Conservation (phyloP, 352 stramenopile species). For the Phytophthora cajani region DNA sequence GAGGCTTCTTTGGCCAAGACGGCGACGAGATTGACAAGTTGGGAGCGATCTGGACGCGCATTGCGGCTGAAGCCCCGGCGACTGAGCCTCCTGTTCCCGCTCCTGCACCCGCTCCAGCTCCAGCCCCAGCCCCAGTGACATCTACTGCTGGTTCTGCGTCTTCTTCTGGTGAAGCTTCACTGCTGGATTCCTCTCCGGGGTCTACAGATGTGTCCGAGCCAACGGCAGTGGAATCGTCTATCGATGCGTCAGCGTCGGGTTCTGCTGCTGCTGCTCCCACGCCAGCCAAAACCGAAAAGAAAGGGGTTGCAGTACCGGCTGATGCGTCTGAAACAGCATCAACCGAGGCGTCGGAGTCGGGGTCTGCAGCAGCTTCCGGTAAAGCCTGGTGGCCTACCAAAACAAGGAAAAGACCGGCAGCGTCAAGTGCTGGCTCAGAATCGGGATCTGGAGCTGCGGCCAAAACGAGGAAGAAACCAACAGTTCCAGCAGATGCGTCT, state of each 20-base stretch:
- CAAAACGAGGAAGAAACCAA: neutral
- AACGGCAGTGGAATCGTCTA: neutral
- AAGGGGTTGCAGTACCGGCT: neutral
- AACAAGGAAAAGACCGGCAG: neutral
- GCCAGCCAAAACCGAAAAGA: too few species aligned
- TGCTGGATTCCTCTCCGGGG: neutral
- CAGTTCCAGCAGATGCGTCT: neutral
- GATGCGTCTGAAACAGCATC: slow-evolving; percentile 7
- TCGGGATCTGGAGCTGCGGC: neutral
- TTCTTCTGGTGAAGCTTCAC: neutral
- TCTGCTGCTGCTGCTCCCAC: neutral
- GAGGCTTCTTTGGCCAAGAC: slow-evolving; percentile 31
- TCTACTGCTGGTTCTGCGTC: neutral
- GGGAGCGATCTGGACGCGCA: slow-evolving; percentile 34
- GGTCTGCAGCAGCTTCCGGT: neutral
- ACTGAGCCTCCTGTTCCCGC: slow-evolving; percentile 1
- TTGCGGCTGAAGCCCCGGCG: slow-evolving; percentile 17
- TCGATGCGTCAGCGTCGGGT: neutral
- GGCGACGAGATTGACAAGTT: slow-evolving; percentile 29
- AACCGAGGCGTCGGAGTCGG: neutral
- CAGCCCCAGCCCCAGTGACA: too few species aligned
- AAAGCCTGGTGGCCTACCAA: neutral
- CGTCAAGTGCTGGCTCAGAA: neutral
- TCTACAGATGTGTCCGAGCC: slow-evolving; percentile 9
- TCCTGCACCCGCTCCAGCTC: neutral